Evolutionary conservation across 345 rosid genomes (phyloP), one percentile per base, ranked within the genome.

Genomic region (Pugionium dolabratum): DNA sequence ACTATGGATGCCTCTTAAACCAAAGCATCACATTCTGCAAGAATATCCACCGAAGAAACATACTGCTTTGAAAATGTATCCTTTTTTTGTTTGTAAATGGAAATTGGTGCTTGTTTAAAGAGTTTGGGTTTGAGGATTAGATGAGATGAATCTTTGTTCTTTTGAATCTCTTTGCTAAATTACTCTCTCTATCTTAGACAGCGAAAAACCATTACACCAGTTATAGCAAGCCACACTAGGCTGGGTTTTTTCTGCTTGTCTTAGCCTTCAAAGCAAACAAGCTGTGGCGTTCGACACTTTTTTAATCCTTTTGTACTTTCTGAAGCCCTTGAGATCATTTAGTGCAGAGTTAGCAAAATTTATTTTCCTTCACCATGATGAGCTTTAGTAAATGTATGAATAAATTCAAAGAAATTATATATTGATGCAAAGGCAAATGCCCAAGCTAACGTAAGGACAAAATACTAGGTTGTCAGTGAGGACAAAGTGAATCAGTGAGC

Each of bases 291-390:
- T 42, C 2, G 2, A 34, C 30, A 18, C 54, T 66, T 83, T 83
- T 74, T 80, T 85, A 9, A 85, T 87, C 79, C 84, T 82, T 11
- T 84, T 89, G 34, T 84, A 84, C 77, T 84, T 90, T 79, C 91
- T 79, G 69, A 82, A 88, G 6, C 90, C 90, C 72, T 81, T 81
- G 70, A 84, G 86, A 55, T 85, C 91, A 80, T 89, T 93, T 4
- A 90, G 83, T 60, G 85, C 62, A 89, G 85, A 67, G 91, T 86
- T 79, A 85, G 75, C 30, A 89, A 89, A 79, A 85, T 89, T 79
- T 89, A 73, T 89, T 91, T 35, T 93, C 96, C 35, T 71, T 78
- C 75, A 84, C 83, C 91, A 85, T 78, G 54, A 77, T 62, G 9
- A 51, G 9, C n/a, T 31, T 31, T 31, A 31, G 32, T 31, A 31